A percentile compares a stretch with the other conserved stretches of the same genome.
These are phyloP conservation scores for Backusella psychrophila DNA, from an alignment of 192 early-diverging fungal species.

Conservation along the genomic window DNA sequence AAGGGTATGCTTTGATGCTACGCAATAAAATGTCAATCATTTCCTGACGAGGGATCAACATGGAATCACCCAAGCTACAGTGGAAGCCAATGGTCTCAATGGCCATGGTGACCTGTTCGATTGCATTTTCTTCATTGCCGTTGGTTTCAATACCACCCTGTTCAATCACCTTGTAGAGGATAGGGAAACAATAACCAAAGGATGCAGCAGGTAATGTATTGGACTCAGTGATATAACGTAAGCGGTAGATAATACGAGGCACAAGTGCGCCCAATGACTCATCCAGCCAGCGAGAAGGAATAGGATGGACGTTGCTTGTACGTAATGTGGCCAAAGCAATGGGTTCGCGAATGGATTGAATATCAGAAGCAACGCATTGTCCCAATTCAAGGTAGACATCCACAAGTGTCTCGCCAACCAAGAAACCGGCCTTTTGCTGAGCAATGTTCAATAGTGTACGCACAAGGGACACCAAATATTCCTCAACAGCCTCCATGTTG, in stretches of 20 bases:
- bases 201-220: slow-evolving; percentile 56
- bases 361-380: slow-evolving; percentile 38
- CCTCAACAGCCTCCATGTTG: slow-evolving; percentile 49
- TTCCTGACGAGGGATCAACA: slow-evolving; percentile 58
- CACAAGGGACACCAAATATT: slow-evolving; percentile 57
- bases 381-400: slow-evolving; percentile 57
- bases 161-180: slow-evolving; percentile 62
- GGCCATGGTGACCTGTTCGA: slow-evolving; percentile 68
- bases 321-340: slow-evolving; percentile 53
- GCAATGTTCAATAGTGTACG: slow-evolving; percentile 52
- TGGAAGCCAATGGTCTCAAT: slow-evolving; percentile 67
- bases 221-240: slow-evolving; percentile 60
- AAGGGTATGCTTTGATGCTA: slow-evolving; percentile 62
- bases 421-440: slow-evolving; percentile 45
- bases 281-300: slow-evolving; percentile 48
- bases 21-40: slow-evolving; percentile 60
- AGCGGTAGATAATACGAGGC: slow-evolving; percentile 63
- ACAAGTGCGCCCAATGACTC: slow-evolving; percentile 50
- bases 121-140: slow-evolving; percentile 39
- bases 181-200: slow-evolving; percentile 65
- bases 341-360: slow-evolving; percentile 39
- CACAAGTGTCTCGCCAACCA: slow-evolving; percentile 57
- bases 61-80: slow-evolving; percentile 45
- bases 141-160: slow-evolving; percentile 58
- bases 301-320: slow-evolving; percentile 38